phyloP scores from a whole-genome alignment of 1,284 basidiomycete species.

The Marasmius sp. region DNA sequence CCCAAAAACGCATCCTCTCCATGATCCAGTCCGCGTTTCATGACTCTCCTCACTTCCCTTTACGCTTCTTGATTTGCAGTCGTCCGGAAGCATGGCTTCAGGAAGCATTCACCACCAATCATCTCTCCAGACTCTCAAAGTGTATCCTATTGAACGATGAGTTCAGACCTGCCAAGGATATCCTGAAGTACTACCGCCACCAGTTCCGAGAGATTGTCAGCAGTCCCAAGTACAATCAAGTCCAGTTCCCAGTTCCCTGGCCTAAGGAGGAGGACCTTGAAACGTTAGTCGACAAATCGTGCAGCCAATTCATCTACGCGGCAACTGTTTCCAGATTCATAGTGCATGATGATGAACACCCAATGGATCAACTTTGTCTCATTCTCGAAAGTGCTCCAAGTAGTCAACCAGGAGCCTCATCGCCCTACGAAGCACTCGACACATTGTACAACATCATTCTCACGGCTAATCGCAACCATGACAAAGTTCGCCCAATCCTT shows the following conservation, averaged over 20 bases:
- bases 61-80: neutral
- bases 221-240: neutral
- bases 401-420: neutral
- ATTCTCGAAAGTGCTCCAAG: neutral
- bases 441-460: conserved; percentile 9
- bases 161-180: neutral
- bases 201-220: neutral
- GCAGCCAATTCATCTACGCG: conserved; percentile 13
- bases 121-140: neutral
- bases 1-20: neutral
- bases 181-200: neutral
- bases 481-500: neutral
- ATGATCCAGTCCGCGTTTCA: neutral
- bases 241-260: conserved; percentile 6
- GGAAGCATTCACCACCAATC: neutral
- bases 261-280: neutral
- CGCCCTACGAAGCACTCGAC: conserved; percentile 9
- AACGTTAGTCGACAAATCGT: conserved; percentile 4
- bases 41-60: neutral
- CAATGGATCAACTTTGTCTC: conserved; percentile 2
- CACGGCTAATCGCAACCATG: neutral
- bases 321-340: conserved; percentile 13
- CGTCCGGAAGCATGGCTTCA: neutral
- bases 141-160: neutral
- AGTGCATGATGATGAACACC: neutral